Evolutionary conservation across 306 rosid species (phyloP).

Genomic region (Begonia masoniana): DNA sequence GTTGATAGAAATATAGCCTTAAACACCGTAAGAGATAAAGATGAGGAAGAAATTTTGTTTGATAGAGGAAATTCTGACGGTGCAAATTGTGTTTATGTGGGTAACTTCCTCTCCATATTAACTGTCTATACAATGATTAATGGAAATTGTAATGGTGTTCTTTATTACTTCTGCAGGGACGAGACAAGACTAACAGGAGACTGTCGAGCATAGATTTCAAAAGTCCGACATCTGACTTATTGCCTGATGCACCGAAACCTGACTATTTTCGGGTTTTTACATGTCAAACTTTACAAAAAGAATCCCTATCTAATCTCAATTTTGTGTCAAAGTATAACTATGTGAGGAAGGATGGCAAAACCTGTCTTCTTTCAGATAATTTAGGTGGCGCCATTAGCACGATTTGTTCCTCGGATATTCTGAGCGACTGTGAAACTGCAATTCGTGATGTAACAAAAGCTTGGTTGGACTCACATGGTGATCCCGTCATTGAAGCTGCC

Average conservation of each 20-base stretch:
- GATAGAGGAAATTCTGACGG: constrained; percentile 18
- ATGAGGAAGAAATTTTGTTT: constrained; percentile 17
- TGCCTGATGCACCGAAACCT: constrained; percentile 26
- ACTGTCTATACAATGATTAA: background rate
- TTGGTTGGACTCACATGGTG: constrained; percentile 58
- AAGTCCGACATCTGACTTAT: constrained; percentile 18
- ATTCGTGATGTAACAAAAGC: constrained; percentile 46
- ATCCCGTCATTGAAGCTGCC: constrained; percentile 39
- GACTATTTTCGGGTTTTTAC: constrained; percentile 40
- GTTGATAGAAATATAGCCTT: constrained; percentile 18
- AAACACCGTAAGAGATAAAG: constrained; percentile 6
- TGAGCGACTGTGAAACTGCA: constrained; percentile 51
- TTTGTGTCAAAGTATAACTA: constrained; percentile 18
- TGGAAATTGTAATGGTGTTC: constrained; percentile 2
- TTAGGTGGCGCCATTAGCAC: constrained; percentile 33
- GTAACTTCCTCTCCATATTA: constrained; percentile 14
- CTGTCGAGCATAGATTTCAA: constrained; percentile 23
- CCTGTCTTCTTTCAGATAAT: constrained; percentile 29
- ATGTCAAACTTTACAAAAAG: constrained; percentile 38
- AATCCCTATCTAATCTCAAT: constrained; percentile 23
- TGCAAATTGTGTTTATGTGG: constrained; percentile 31
- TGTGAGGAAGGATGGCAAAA: constrained; percentile 16
- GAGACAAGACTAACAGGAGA: constrained; percentile 16
- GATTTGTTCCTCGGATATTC: constrained; percentile 41
- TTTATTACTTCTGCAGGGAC: constrained; percentile 28